phyloP scores from a whole-genome alignment of 164 flowering plant genomes.

The Chimonanthus salicifolius region DNA sequence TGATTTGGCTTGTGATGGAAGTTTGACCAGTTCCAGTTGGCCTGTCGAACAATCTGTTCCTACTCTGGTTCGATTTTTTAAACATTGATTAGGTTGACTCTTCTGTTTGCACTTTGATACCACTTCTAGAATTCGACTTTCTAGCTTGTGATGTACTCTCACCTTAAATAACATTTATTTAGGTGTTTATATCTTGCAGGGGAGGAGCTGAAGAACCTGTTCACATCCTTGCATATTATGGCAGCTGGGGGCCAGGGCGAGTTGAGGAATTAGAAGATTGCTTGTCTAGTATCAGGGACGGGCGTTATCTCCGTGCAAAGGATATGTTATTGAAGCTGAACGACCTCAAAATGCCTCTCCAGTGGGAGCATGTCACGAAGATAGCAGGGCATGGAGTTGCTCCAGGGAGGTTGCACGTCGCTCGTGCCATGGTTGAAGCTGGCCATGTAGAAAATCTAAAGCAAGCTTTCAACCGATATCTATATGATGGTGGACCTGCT shows the following conservation, averaged over 20 bases:
- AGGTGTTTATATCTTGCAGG: constrained; percentile 21
- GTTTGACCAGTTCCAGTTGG: no score
- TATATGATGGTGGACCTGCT: constrained; percentile 95
- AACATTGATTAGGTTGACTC: neutral
- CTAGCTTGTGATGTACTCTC: neutral
- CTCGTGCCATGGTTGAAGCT: constrained; percentile 93
- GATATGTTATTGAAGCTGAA: constrained; percentile 66
- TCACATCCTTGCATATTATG: constrained; percentile 89
- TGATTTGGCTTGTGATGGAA: neutral
- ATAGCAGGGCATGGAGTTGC: constrained; percentile 93
- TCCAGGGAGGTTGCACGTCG: constrained; percentile 93
- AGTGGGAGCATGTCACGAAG: constrained; percentile 61
- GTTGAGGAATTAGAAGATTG: constrained; percentile 55
- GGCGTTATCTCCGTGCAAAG: constrained; percentile 72
- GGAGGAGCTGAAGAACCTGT: constrained; percentile 73
- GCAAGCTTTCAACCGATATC: constrained; percentile 80
- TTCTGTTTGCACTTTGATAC: neutral
- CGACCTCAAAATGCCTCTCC: constrained; percentile 69
- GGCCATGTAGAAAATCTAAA: constrained; percentile 87
- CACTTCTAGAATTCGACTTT: neutral
- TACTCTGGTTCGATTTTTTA: neutral
- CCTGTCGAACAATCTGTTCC: no score
- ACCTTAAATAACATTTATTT: neutral
- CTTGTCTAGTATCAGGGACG: constrained; percentile 69
- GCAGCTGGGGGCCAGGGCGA: constrained; percentile 73